Evolutionary conservation across 176 grass and related monocot species (phyloP).

Genomic region (barley (Hordeum vulgare)): DNA sequence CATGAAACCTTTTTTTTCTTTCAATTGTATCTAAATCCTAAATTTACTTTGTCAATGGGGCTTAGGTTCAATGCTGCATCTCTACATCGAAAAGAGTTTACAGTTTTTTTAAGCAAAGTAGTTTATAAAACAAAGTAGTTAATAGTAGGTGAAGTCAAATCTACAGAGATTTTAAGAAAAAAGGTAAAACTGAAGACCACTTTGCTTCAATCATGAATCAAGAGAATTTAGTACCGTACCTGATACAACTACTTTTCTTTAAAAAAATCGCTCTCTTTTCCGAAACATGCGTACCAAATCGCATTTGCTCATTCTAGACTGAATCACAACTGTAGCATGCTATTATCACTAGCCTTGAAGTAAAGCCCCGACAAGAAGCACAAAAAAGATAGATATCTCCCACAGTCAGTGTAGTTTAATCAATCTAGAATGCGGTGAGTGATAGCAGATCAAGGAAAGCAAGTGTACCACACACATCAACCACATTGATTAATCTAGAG

Average conservation of each 20-base stretch:
- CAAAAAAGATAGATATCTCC: neutral
- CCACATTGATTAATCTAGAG: neutral
- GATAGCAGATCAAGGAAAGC: neutral
- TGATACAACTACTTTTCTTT: neutral
- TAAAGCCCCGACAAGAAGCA: neutral
- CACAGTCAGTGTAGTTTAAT: constrained; percentile 9
- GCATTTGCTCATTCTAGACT: neutral
- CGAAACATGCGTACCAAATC: neutral
- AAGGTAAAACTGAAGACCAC: neutral
- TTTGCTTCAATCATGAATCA: neutral
- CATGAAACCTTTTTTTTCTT: too few relatives aligned
- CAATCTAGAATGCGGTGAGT: neutral
- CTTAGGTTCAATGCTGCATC: too few relatives aligned
- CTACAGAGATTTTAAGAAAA: neutral
- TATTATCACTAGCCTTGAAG: neutral
- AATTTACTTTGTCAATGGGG: too few relatives aligned
- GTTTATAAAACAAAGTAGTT: neutral
- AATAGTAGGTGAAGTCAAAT: neutral
- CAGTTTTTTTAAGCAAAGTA: too few relatives aligned
- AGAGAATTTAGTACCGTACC: neutral
- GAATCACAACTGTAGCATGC: neutral
- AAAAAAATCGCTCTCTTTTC: neutral
- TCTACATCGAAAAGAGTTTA: too few relatives aligned
- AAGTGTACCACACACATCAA: neutral
- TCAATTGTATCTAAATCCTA: too few relatives aligned